Evolutionary conservation across 1,139 yeast species (phyloP).

Genomic region (Candida sp.): DNA sequence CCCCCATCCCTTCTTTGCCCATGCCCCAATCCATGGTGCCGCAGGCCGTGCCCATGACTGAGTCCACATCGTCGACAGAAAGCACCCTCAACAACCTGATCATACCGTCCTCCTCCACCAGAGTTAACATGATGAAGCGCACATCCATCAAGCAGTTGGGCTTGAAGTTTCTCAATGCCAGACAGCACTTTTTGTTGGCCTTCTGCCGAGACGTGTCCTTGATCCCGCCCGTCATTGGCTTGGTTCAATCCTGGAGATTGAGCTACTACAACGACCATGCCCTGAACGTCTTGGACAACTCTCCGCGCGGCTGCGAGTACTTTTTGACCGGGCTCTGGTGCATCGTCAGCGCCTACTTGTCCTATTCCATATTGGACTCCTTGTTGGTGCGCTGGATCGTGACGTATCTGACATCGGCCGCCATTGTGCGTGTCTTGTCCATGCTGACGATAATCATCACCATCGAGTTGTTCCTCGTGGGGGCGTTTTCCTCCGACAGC

Average conservation of each 20-base stretch:
- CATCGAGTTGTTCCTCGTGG: slow-evolving; percentile 67
- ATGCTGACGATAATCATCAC: slow-evolving; percentile 78
- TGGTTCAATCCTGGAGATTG: slow-evolving; percentile 57
- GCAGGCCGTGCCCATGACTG: slow-evolving; percentile 7
- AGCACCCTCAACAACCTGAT: slow-evolving; percentile 10
- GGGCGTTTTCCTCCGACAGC: slow-evolving; percentile 52
- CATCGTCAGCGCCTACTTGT: slow-evolving; percentile 81
- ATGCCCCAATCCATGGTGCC: slow-evolving; percentile 10
- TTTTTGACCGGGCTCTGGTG: slow-evolving; percentile 82
- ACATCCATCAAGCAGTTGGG: slow-evolving; percentile 57
- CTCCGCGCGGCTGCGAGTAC: slow-evolving; percentile 71
- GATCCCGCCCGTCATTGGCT: slow-evolving; percentile 63
- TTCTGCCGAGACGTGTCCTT: slow-evolving; percentile 75
- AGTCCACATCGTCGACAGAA: slow-evolving; percentile 11
- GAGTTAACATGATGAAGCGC: slow-evolving; percentile 10
- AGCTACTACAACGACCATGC: slow-evolving; percentile 33
- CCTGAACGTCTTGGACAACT: slow-evolving; percentile 38
- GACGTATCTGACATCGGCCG: slow-evolving; percentile 86
- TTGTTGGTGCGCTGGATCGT: slow-evolving; percentile 94
- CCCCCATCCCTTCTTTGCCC: slow-evolving; percentile 17
- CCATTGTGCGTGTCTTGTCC: slow-evolving; percentile 82
- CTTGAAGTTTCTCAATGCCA: slow-evolving; percentile 68
- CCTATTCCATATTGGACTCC: slow-evolving; percentile 87
- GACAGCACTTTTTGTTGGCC: slow-evolving; percentile 78
- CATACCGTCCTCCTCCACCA: slow-evolving; percentile 3